Base-by-base conservation (phyloP, 2,329 filamentous ascomycete species). In the Trichophyton mentagrophytes region DNA sequence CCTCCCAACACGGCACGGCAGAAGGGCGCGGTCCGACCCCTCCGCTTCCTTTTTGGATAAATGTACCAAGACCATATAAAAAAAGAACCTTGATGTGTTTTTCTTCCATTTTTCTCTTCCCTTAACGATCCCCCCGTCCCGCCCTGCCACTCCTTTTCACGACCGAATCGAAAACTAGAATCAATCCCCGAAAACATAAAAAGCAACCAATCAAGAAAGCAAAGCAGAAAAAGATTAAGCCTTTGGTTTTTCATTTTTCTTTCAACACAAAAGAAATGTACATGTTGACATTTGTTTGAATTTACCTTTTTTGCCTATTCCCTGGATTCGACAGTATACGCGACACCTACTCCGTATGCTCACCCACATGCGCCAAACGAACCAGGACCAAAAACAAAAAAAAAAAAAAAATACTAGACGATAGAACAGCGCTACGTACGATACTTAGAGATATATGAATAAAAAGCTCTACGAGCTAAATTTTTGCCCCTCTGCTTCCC, bases 61-160 rank as follows among this genome's bases (percentile, higher is more conserved):
- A 25, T 40, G 55, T 44, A 40, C 25, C 55, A 57, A n/a, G 38
- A 57, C 38, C 55, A 25, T 8, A 57, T 40, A 57, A 40, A 57
- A 40, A 40, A 20, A 36, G 33, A 57, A 49, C 9, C 47, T 9
- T 53, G 20, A 53, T 47, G 44, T 47, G n/a, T 47, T 22, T 20
- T 47, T 30, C 22, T 33, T 53, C 25, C 22, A 13, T 27, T 33
- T 27, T 53, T 22, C 47, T 13, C 22, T 49, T 49, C 46, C 22
- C 25, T 53, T 53, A 53, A 22, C 47, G 47, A 36, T 8, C 30
- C 25, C 25, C 47, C 25, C 47, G 15, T 53, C 25, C 22, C 22
- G 22, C 17, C 47, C 47, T 15, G 22, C 22, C 47, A 13, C 47
- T 53, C 47, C 22, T 53, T 53, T 17, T 49, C 22, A 49, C 46